A percentile compares a stretch with the other conserved stretches of the same genome.
phyloP scores from a whole-genome alignment of 139 green algal genomes.

The Chlorella sp. region DNA sequence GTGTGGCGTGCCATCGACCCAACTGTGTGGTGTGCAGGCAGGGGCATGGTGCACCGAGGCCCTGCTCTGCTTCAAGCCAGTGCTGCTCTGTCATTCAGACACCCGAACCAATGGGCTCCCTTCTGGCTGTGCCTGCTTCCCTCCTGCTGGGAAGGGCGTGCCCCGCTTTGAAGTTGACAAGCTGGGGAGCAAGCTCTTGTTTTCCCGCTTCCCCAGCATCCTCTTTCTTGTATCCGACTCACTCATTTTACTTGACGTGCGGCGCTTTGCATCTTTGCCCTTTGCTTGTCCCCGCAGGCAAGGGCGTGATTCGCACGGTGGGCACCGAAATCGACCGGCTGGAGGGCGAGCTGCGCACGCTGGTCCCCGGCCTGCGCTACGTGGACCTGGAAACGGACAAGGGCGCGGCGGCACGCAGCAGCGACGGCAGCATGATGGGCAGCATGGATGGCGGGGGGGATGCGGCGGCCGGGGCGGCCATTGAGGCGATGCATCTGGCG shows the following conservation, averaged over 20 bases:
- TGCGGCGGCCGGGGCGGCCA: background rate
- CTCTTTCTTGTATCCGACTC: too few species aligned
- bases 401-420: background rate
- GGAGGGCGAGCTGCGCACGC: constrained; percentile 78
- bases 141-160: too few species aligned
- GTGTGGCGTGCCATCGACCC: too few species aligned
- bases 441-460: background rate
- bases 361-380: constrained; percentile 74
- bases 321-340: constrained; percentile 92
- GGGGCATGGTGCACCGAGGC: too few species aligned
- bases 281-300: constrained; percentile 13
- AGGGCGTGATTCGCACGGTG: constrained; percentile 80
- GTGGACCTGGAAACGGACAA: constrained; percentile 81
- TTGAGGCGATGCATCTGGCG: background rate
- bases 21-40: background rate
- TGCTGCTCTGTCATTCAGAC: too few species aligned
- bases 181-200: too few species aligned
- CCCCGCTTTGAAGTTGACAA: too few species aligned
- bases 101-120: too few species aligned
- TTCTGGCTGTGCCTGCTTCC: too few species aligned
- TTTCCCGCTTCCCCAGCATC: too few species aligned
- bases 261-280: background rate
- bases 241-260: too few species aligned
- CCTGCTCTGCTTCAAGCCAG: too few species aligned
- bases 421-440: background rate